Evolutionary conservation across 176 grass and related monocot genomes (phyloP).

Genomic region (Puccinellia tenuiflora): DNA sequence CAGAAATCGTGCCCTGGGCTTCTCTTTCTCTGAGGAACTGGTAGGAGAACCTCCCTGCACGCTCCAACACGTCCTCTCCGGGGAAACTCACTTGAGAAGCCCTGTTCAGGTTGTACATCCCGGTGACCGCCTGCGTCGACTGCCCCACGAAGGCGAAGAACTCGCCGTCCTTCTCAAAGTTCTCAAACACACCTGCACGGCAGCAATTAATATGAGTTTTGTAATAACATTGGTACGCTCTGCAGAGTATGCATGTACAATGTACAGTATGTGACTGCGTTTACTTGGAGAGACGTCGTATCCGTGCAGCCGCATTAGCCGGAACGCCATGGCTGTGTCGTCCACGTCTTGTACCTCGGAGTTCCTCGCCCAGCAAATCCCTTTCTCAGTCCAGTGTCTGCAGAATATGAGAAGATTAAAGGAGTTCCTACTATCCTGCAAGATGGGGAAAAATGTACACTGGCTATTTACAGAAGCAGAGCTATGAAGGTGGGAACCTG

Average conservation of each 20-base stretch:
- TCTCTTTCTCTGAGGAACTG: conserved; percentile 43
- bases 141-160: conserved; percentile 84
- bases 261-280: background rate
- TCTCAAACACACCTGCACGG: conserved; percentile 58
- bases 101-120: conserved; percentile 81
- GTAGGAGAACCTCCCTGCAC: conserved; percentile 39
- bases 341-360: conserved; percentile 63
- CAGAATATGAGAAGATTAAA: too few species aligned
- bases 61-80: conserved; percentile 42
- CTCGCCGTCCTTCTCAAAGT: conserved; percentile 79
- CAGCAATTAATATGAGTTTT: background rate
- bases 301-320: conserved; percentile 71
- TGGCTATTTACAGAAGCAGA: too few species aligned
- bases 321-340: conserved; percentile 88
- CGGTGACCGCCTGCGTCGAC: conserved; percentile 74
- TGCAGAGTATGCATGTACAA: background rate
- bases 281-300: conserved; percentile 62
- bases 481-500: too few species aligned
- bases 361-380: conserved; percentile 80
- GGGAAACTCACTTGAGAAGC: conserved; percentile 50
- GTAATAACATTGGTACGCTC: background rate
- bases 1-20: conserved; percentile 15
- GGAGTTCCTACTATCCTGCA: too few species aligned
- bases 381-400: conserved; percentile 73
- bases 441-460: background rate